phyloP scores from a whole-genome alignment of 306 rosid genomes.

The Cotoneaster glaucophyllus region DNA sequence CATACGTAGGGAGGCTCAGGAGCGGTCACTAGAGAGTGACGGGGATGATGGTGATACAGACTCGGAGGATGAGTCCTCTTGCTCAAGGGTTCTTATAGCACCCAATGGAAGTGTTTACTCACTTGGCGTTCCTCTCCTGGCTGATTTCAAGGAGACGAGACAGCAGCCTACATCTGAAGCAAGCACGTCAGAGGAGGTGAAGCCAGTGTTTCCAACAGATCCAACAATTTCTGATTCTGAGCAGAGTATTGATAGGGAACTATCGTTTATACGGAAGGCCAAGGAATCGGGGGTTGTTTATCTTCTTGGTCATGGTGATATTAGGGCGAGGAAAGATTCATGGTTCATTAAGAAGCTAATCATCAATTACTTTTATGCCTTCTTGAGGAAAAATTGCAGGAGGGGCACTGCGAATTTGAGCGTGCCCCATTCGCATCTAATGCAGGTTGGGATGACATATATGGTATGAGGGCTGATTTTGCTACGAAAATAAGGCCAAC shows the following conservation, averaged over 20 bases:
- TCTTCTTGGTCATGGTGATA: conserved; percentile 94
- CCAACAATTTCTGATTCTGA: conserved; percentile 54
- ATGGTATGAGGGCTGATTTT: conserved; percentile 69
- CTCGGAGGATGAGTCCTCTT: conserved; percentile 42
- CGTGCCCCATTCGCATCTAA: conserved; percentile 86
- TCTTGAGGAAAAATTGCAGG: conserved; percentile 87
- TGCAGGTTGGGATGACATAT: conserved; percentile 98
- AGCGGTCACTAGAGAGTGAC: conserved; percentile 79
- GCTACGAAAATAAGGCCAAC: conserved; percentile 3
- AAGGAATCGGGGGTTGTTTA: conserved; percentile 93
- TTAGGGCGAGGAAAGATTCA: conserved; percentile 86
- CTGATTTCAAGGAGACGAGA: conserved; percentile 37
- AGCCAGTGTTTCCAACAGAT: conserved; percentile 27
- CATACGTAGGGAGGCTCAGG: conserved; percentile 91
- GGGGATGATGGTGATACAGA: conserved; percentile 75
- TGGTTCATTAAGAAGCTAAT: conserved; percentile 86
- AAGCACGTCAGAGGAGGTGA: conserved; percentile 55
- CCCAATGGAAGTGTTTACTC: conserved; percentile 93
- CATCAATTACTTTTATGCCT: conserved; percentile 85
- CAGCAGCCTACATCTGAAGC: conserved; percentile 42
- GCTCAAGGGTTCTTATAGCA: conserved; percentile 65
- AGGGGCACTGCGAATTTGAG: conserved; percentile 86
- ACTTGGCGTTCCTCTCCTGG: conserved; percentile 77
- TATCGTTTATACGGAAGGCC: conserved; percentile 86
- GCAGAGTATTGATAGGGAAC: conserved; percentile 79